A percentile compares a stretch with the other conserved stretches of the same genome.
phyloP scores from a whole-genome alignment of 148 eudicot species.

The Heliosperma pusillum region DNA sequence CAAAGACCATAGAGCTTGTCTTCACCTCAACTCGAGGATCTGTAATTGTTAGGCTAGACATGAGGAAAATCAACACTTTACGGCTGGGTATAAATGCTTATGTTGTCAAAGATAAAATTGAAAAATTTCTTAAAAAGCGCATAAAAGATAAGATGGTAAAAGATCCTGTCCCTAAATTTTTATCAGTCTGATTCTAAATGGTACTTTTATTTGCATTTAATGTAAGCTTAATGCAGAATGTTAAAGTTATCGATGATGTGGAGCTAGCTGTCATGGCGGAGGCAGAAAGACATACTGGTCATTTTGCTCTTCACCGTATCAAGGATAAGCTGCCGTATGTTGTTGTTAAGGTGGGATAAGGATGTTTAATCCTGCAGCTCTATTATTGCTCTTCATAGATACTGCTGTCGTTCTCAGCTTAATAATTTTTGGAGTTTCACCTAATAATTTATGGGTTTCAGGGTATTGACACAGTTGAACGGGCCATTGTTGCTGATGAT shows the following conservation, averaged over 20 bases:
- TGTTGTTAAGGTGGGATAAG: conserved; percentile 64
- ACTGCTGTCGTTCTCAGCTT: background rate
- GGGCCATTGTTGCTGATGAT: conserved; percentile 58
- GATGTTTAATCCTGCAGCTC: background rate
- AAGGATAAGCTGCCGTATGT: conserved; percentile 58
- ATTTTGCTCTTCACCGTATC: conserved; percentile 61
- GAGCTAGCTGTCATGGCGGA: conserved; percentile 51
- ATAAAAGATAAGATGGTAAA: conserved; percentile 32
- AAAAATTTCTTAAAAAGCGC: conserved; percentile 27
- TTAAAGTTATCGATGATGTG: conserved; percentile 45
- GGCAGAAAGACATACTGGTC: conserved; percentile 45
- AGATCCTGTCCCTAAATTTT: background rate
- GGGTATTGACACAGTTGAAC: conserved; percentile 79
- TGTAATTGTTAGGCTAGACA: conserved; percentile 59
- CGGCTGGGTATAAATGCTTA: conserved; percentile 58
- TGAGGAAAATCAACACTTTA: conserved; percentile 48
- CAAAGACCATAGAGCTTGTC: conserved; percentile 66
- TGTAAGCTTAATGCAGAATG: conserved; percentile 45
- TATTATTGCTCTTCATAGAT: background rate
- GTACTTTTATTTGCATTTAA: conserved; percentile 18
- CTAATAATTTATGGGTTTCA: conserved; percentile 30
- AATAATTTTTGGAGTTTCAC: background rate
- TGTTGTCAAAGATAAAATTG: conserved; percentile 55
- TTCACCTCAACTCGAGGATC: conserved; percentile 45
- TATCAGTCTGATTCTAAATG: background rate